Base-by-base conservation (phyloP, 1,139 yeast species). In the Lizanozyma gosingica region DNA sequence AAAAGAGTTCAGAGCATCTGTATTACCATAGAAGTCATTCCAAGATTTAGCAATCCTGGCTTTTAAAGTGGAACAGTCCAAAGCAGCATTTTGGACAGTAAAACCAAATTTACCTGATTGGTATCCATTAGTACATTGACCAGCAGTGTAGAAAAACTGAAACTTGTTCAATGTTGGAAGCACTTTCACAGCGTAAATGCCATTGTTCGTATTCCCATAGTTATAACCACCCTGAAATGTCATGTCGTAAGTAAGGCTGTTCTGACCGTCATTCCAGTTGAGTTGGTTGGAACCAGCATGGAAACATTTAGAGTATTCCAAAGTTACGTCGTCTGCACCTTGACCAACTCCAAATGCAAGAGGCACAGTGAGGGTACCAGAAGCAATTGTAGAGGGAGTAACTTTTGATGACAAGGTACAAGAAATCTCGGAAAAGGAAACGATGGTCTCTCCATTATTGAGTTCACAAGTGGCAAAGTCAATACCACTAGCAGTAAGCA, bases 401-500 rank as follows among this genome's bases (percentile, higher is more conserved):
- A 61, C 50, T 2, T 38, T 37, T 16, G 34, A 29, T 2, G 54
- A 34, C 3, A 52, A 60, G 2, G 52, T 51, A 60, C 69, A 63
- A 3, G 44, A 43, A 8, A 63, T 40, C 35, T 48, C 38, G 3
- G 65, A 58, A 39, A 45, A 57, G 11, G 57, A 41, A 14, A 54
- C 53, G 18, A 57, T 37, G 14, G 51, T 33, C 29, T 56, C 62
- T 17, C 67, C 67, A 14, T 49, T 40, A 29, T 22, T 41, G 27
- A 56, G 46, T 1, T 38, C 35, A 56, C 69, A 63, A 4, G 55
- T 55, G 3, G 69, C 69, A 41, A 49, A 60, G 1, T 43, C 38
- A 1, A 40, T 43, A 3, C 48, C 39, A 11, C 52, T 51, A 0
- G 49, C 62, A 4, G 37, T 35, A 36, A 62, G 52, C 15, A 43